Evolutionary conservation across 257 asterid species (phyloP).

Genomic region (Solanum piurae): DNA sequence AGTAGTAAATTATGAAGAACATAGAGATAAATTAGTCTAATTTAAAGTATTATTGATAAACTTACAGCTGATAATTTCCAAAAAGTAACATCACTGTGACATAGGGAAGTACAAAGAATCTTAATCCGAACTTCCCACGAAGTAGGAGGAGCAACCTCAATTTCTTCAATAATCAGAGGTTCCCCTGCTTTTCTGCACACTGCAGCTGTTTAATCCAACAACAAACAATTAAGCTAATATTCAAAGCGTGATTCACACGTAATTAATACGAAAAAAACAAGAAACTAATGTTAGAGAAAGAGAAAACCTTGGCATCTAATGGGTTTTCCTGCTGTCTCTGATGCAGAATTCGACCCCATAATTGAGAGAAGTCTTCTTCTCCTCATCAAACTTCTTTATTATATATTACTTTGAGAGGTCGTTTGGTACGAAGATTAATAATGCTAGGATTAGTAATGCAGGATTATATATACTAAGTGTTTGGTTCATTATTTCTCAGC

Average conservation of each 20-base stretch:
- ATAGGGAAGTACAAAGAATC: slow-evolving; percentile 36
- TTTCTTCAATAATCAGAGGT: slow-evolving; percentile 33
- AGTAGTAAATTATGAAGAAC: neutral
- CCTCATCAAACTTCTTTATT: neutral
- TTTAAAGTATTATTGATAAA: neutral
- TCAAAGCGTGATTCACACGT: neutral
- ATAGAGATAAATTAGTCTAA: neutral
- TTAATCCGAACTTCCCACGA: slow-evolving; percentile 44
- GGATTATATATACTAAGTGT: too few relatives aligned
- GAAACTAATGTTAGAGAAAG: neutral
- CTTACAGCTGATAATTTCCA: slow-evolving; percentile 28
- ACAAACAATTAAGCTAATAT: neutral
- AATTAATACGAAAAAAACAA: neutral
- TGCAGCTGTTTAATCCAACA: slow-evolving; percentile 23
- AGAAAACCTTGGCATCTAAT: slow-evolving; percentile 35
- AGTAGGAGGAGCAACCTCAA: slow-evolving; percentile 34
- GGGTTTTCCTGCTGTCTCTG: slow-evolving; percentile 28
- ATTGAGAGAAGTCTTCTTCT: neutral
- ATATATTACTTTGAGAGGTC: neutral
- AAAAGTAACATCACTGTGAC: slow-evolving; percentile 30
- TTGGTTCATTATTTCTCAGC: too few relatives aligned
- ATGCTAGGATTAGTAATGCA: too few relatives aligned
- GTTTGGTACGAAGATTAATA: too few relatives aligned
- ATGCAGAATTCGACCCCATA: slow-evolving; percentile 5
- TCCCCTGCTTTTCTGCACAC: slow-evolving; percentile 34